Percentiles rank a stretch among this genome's conserved stretches.
These are phyloP conservation scores for Astraeus odoratus DNA, from an alignment of 768 basidiomycete species.

Conservation along the genomic window DNA sequence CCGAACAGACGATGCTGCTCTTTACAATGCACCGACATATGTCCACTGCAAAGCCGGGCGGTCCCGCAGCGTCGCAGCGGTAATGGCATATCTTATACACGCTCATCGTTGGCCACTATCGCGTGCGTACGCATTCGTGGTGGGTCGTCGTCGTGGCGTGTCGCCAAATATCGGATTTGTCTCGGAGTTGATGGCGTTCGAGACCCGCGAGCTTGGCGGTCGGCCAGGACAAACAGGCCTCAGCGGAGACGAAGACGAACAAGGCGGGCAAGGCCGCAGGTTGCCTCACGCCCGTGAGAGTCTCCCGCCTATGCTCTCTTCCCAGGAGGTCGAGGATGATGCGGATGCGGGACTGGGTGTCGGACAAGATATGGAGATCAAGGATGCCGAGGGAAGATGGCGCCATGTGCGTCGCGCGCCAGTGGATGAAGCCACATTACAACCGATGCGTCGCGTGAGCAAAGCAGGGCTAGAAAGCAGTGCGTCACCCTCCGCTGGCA, in stretches of 20 bases:
- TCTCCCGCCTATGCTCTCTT: conserved; percentile 32
- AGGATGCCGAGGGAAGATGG: conserved; percentile 79
- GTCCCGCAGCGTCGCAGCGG: conserved; percentile 91
- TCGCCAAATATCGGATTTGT: conserved; percentile 98
- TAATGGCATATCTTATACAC: conserved; percentile 96
- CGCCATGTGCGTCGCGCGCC: conserved; percentile 82
- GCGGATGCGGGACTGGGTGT: conserved; percentile 26
- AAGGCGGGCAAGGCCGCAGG: conserved; percentile 43
- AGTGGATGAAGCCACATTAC: conserved; percentile 81
- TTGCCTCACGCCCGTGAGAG: conserved; percentile 69
- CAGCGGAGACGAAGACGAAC: conserved; percentile 28
- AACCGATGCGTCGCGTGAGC: conserved; percentile 84
- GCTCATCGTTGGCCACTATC: conserved; percentile 96
- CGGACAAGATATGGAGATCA: conserved; percentile 85
- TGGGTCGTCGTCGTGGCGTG: conserved; percentile 89
- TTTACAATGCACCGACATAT: conserved; percentile 85
- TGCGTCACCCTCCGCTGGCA: conserved; percentile 18
- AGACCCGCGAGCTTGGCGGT: conserved; percentile 83
- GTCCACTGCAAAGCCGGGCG: conserved; percentile 97
- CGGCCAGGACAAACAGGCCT: conserved; percentile 18
- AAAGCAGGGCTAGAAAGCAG: conserved; percentile 86
- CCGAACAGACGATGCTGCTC: conserved; percentile 74
- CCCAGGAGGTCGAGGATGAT: conserved; percentile 22
- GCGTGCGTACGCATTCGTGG: conserved; percentile 84
- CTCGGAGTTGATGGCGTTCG: conserved; percentile 93